Percentiles rank a stretch among this genome's conserved stretches.
These are phyloP conservation scores for Diaporthe longicolla DNA, from an alignment of 2,329 filamentous ascomycete species.

Conservation along the genomic window DNA sequence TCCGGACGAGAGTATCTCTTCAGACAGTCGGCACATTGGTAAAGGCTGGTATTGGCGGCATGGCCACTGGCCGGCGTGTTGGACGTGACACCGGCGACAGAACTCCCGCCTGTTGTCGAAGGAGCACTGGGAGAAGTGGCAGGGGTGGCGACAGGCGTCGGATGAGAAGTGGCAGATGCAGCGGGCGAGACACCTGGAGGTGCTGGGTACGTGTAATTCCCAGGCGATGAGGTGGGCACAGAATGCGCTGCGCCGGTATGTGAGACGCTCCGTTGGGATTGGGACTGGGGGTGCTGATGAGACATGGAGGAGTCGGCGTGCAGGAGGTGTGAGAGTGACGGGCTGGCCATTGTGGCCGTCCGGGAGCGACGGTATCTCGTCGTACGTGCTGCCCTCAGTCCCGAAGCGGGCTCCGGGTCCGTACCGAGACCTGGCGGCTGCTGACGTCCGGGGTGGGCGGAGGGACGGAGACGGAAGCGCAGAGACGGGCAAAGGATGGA, in stretches of 20 bases:
- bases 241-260: slow-evolving; percentile 13
- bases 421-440: slow-evolving; percentile 27
- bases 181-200: slow-evolving; percentile 36
- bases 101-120: slow-evolving; percentile 44
- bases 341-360: slow-evolving; percentile 41
- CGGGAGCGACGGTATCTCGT: background rate
- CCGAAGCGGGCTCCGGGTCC: slow-evolving; percentile 17
- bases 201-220: slow-evolving; percentile 34
- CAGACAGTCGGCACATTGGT: slow-evolving; percentile 67
- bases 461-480: background rate
- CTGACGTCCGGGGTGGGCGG: slow-evolving; percentile 1
- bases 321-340: slow-evolving; percentile 44
- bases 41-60: slow-evolving; percentile 49
- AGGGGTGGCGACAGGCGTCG: slow-evolving; percentile 35
- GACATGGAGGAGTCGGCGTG: slow-evolving; percentile 36
- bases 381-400: slow-evolving; percentile 22
- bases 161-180: slow-evolving; percentile 35
- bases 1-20: slow-evolving; percentile 67
- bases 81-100: slow-evolving; percentile 4
- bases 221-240: slow-evolving; percentile 18
- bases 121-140: slow-evolving; percentile 44
- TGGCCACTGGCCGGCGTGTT: slow-evolving; percentile 44
- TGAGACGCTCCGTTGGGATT: slow-evolving; percentile 9
- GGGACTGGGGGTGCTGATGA: slow-evolving; percentile 8
- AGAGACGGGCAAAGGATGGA: slow-evolving; percentile 6